These are phyloP conservation scores for Carex pumila DNA, from an alignment of 176 grass and related monocot genomes.

Conservation along the genomic window DNA sequence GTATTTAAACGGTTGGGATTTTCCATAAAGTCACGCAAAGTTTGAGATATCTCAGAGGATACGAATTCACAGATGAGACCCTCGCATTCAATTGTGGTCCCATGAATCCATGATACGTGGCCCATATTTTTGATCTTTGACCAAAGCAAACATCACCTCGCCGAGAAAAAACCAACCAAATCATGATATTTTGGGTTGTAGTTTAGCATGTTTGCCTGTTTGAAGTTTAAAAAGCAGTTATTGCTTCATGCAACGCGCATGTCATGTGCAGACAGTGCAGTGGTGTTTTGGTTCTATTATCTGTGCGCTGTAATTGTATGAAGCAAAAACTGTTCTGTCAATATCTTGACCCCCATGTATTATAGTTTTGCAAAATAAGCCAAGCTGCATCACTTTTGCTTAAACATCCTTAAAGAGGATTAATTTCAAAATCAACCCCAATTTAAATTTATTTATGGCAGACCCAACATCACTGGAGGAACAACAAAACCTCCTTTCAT, in stretches of 20 bases:
- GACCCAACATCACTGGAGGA: neutral
- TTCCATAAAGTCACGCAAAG: too few species aligned
- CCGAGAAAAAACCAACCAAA: neutral
- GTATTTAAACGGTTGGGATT: too few species aligned
- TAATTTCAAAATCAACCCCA: neutral
- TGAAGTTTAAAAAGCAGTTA: too few species aligned
- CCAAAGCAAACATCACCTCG: neutral
- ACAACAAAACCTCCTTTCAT: neutral
- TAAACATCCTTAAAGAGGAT: neutral
- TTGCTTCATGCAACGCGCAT: too few species aligned
- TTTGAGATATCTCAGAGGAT: too few species aligned
- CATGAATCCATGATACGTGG: neutral
- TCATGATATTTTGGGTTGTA: slow-evolving; percentile 4
- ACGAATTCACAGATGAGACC: neutral
- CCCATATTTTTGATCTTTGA: neutral
- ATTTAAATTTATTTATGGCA: neutral
- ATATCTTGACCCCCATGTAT: too few species aligned
- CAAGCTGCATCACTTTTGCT: neutral
- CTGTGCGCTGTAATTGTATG: too few species aligned
- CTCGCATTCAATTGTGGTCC: neutral
- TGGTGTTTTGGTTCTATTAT: too few species aligned
- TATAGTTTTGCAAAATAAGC: neutral
- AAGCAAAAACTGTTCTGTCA: too few species aligned
- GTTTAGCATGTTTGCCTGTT: slow-evolving; percentile 5
- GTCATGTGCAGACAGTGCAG: too few species aligned